A percentile compares a stretch with the other conserved stretches of the same genome.
Evolutionary conservation across 2,329 filamentous ascomycete species (phyloP).

Genomic region (Leptographium procerum): DNA sequence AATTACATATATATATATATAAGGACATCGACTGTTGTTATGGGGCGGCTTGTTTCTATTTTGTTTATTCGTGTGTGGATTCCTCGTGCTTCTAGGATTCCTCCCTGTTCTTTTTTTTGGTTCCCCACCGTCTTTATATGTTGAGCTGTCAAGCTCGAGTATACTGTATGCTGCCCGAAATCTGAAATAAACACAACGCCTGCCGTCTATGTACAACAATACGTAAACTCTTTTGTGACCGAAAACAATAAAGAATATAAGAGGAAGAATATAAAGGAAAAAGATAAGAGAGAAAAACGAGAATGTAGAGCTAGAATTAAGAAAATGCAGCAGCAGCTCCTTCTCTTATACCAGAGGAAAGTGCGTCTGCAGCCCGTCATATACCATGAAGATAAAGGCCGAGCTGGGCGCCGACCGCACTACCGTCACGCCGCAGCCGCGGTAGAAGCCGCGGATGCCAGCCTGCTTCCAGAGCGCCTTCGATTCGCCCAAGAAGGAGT

Average conservation of each 20-base stretch:
- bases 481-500: constrained; percentile 63
- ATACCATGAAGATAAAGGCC: constrained; percentile 96
- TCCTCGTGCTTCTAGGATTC: neutral
- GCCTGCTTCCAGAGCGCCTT: constrained; percentile 68
- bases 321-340: neutral
- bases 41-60: neutral
- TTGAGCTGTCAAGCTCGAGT: neutral
- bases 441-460: constrained; percentile 76
- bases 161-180: too few relatives aligned
- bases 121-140: neutral
- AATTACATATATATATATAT: neutral
- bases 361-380: constrained; percentile 68
- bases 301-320: too few relatives aligned
- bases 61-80: neutral
- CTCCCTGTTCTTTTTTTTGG: neutral
- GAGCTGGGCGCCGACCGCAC: constrained; percentile 81
- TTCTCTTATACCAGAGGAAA: constrained; percentile 36
- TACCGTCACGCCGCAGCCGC: constrained; percentile 90
- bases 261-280: too few relatives aligned
- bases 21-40: neutral
- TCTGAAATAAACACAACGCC: neutral
- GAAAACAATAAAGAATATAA: too few relatives aligned
- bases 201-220: neutral
- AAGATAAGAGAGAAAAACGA: constrained; percentile 8
- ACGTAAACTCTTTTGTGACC: neutral